phyloP scores from a whole-genome alignment of 1,139 yeast genomes.

The Nadsonia commutata region DNA sequence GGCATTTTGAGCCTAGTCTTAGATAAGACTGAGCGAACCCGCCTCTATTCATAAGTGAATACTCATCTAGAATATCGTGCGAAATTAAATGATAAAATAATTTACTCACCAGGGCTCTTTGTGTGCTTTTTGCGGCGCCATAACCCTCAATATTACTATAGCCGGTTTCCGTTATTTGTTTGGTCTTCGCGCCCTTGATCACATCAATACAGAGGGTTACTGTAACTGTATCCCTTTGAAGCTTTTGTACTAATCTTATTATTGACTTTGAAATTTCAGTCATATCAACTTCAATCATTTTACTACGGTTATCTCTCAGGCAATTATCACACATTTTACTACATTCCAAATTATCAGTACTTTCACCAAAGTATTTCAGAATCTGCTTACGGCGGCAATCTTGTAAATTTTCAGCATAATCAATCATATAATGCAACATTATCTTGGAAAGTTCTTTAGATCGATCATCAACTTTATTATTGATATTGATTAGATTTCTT shows the following conservation, averaged over 20 bases:
- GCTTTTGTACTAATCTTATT: slow-evolving; percentile 41
- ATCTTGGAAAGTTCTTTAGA: slow-evolving; percentile 68
- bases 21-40: slow-evolving; percentile 76
- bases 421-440: slow-evolving; percentile 70
- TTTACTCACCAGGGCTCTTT: slow-evolving; percentile 61
- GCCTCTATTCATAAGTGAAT: slow-evolving; percentile 51
- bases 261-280: slow-evolving; percentile 50
- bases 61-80: slow-evolving; percentile 56
- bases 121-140: slow-evolving; percentile 53
- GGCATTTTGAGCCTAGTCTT: slow-evolving; percentile 40
- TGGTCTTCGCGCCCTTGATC: slow-evolving; percentile 57
- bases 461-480: slow-evolving; percentile 50
- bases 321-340: slow-evolving; percentile 78
- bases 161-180: slow-evolving; percentile 46
- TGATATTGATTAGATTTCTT: slow-evolving; percentile 50
- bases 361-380: slow-evolving; percentile 77
- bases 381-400: slow-evolving; percentile 89
- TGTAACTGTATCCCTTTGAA: slow-evolving; percentile 41
- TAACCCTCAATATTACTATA: slow-evolving; percentile 47
- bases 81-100: slow-evolving; percentile 65
- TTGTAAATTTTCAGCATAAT: slow-evolving; percentile 79
- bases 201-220: slow-evolving; percentile 71
- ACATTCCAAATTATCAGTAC: slow-evolving; percentile 55
- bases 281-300: slow-evolving; percentile 47
- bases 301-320: slow-evolving; percentile 31